Evolutionary conservation across 179 eudicot species (phyloP), one percentile per base, ranked within the genome.

Genomic region (Heliamphora ciliata): DNA sequence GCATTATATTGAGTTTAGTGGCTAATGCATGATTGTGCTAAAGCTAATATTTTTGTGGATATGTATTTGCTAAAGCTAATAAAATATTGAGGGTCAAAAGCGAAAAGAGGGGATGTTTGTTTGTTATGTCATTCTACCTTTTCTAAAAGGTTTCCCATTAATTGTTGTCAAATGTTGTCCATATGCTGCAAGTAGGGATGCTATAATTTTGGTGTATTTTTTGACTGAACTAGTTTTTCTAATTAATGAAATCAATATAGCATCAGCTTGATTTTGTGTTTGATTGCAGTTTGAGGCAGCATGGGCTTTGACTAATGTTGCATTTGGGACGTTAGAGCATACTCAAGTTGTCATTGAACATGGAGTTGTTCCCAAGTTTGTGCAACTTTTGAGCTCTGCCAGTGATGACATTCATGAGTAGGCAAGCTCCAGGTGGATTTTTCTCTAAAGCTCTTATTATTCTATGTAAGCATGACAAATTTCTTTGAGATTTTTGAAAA

Each of bases 401-500:
- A 94, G 97, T 87, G 94, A 92, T 86, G 97, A 94, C 89, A 95
- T 94, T 61, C 88, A 93, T 58, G 97, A 92, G 84, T 95, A 94
- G 97, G 98, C 92, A 64, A 59, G 40, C 56, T 31, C 31, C 80
- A 60, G 31, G 10, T 40, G 40, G 40, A 14, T 64, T 81, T 2
- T 74, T 14, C 77, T 46, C 46, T 70, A 51, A 40, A 31, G 8
- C 61, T 3, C 1, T 44, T 31, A 17, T 58, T 54, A 67, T 31
- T 78, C 70, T 17, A 2, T 8, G 63, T 52, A 11, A 67, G 40
- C 40, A 7, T 40, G 75, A 51, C 56, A 17, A 10, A 65, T 55
- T 60, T 15, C n/a, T 14, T 18, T 58, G 6, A 47, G 14, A 21
- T 48, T 66, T 66, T 56, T 17, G 75, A 6, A 74, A 8, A 48